Evolutionary conservation across 257 asterid genomes (phyloP).

Genomic region (Nicotiana obtusifolia): DNA sequence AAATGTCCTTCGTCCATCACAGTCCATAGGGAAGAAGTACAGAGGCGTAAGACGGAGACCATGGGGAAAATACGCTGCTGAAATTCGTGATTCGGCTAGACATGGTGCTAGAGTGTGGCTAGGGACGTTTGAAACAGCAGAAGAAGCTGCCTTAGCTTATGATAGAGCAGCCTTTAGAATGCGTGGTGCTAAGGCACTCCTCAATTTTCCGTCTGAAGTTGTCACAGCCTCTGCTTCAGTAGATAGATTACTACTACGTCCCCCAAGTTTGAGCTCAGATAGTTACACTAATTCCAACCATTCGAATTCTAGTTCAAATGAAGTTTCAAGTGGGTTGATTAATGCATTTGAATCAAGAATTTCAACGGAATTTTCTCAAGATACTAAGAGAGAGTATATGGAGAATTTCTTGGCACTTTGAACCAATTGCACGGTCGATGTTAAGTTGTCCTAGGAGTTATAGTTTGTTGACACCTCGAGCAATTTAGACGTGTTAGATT

Average conservation of each 20-base stretch:
- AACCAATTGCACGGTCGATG: not conserved
- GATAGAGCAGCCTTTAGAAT: conserved; percentile 57
- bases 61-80: conserved; percentile 69
- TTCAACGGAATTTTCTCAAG: not conserved
- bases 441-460: not conserved
- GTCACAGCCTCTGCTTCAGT: conserved; percentile 16
- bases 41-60: conserved; percentile 65
- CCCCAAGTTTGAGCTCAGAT: not conserved
- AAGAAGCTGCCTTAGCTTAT: conserved; percentile 67
- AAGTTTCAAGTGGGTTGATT: conserved; percentile 2
- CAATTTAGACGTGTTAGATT: not conserved
- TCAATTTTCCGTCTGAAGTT: conserved; percentile 46
- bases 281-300: not conserved
- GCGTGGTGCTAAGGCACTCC: conserved; percentile 60
- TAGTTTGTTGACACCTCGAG: not conserved
- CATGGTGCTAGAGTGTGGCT: conserved; percentile 56
- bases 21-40: conserved; percentile 32
- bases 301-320: not conserved
- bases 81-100: conserved; percentile 51
- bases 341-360: not conserved
- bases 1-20: conserved; percentile 13
- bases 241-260: not conserved
- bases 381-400: not conserved
- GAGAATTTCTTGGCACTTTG: not conserved
- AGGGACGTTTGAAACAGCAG: conserved; percentile 55